Percentiles rank a stretch among this genome's conserved stretches.
Conservation (phyloP, 108 stramenopile species). For the Hondaea fermentalgiana region DNA sequence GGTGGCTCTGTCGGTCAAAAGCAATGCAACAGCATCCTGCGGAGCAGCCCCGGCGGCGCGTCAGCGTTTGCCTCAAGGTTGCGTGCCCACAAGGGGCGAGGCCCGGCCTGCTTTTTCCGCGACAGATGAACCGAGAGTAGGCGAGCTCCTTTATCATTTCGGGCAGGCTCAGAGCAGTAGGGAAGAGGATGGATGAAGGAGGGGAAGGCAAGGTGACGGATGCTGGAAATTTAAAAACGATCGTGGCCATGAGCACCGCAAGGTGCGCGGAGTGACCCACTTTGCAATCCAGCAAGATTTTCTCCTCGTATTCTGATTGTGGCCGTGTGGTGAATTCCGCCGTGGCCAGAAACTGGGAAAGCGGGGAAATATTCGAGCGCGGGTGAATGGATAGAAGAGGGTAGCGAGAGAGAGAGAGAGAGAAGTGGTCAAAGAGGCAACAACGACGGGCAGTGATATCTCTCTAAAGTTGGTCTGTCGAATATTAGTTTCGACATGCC, state of each 20-base stretch:
- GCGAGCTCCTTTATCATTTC: no score
- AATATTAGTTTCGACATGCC: background rate
- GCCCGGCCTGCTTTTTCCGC: background rate
- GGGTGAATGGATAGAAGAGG: background rate
- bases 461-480: constrained; percentile 1
- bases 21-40: background rate
- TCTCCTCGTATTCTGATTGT: constrained; percentile 10
- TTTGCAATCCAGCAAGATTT: constrained; percentile 4
- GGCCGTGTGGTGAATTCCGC: background rate
- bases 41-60: background rate
- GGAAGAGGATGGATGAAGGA: no score
- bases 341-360: background rate
- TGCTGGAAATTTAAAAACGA: background rate
- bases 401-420: background rate
- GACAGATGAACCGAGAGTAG: background rate
- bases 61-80: no score
- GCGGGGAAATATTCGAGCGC: background rate
- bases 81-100: background rate
- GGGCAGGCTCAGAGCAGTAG: no score
- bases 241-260: background rate
- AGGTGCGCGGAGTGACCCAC: background rate
- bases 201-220: background rate
- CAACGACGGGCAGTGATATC: background rate
- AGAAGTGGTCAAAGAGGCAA: no score
- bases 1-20: background rate